phyloP scores from a whole-genome alignment of 139 green algal species.

The Coelastrella sp. region DNA sequence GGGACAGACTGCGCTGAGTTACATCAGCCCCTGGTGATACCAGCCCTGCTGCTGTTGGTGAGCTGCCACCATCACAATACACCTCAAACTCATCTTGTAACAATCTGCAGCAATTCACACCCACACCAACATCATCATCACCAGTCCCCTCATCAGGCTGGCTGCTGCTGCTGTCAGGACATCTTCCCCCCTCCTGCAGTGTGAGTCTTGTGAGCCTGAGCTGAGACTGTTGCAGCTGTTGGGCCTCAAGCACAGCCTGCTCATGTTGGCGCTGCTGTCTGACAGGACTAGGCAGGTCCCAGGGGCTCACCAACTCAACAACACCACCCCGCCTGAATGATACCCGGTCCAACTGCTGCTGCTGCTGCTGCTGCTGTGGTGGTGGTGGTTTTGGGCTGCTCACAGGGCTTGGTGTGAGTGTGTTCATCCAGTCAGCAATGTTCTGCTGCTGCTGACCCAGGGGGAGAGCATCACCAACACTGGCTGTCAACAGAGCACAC shows the following conservation, averaged over 20 bases:
- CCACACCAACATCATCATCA: not conserved
- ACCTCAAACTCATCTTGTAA: slow-evolving; percentile 47
- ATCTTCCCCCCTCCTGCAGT: not conserved
- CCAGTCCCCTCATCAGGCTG: not conserved
- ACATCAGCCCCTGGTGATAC: not conserved
- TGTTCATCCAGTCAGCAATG: slow-evolving; percentile 33
- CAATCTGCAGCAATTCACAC: slow-evolving; percentile 27
- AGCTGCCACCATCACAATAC: slow-evolving; percentile 29
- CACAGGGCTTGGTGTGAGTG: slow-evolving; percentile 34
- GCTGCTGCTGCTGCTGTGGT: slow-evolving; percentile 17
- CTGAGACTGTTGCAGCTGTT: not conserved
- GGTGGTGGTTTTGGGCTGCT: slow-evolving; percentile 1
- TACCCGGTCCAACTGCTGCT: not conserved
- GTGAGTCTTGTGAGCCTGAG: not conserved
- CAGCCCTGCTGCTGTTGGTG: slow-evolving; percentile 11
- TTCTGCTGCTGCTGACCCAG: slow-evolving; percentile 1
- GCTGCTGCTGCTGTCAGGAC: slow-evolving; percentile 5
- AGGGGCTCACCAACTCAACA: slow-evolving; percentile 13
- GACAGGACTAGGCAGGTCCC: slow-evolving; percentile 20
- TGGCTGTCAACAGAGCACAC: no score
- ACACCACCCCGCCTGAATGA: not conserved
- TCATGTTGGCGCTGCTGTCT: slow-evolving; percentile 22
- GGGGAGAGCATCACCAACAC: slow-evolving; percentile 21
- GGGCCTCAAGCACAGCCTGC: not conserved
- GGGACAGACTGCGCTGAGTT: not conserved